A percentile compares a stretch with the other conserved stretches of the same genome.
These are phyloP conservation scores for Nicotiana tabacum DNA, from an alignment of 257 asterid species.

Conservation along the genomic window DNA sequence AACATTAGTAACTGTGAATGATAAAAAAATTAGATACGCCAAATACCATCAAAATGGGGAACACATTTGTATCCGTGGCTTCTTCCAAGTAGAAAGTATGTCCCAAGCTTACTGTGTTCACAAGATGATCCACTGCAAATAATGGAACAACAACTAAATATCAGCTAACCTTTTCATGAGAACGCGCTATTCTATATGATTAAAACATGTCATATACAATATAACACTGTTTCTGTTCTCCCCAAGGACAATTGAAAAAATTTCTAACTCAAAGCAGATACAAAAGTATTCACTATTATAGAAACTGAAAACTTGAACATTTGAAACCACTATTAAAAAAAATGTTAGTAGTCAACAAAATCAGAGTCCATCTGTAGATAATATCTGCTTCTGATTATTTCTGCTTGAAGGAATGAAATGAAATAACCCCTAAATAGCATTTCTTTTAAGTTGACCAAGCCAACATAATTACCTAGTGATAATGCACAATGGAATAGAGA, in stretches of 20 bases:
- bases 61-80: slow-evolving; percentile 58
- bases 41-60: slow-evolving; percentile 66
- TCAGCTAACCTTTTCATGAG: neutral
- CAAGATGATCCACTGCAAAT: slow-evolving; percentile 84
- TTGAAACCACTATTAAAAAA: neutral
- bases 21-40: neutral
- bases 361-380: neutral
- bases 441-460: neutral
- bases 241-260: neutral
- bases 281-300: neutral
- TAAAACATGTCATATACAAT: no score
- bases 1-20: neutral
- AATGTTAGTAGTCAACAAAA: neutral
- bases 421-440: neutral
- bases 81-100: slow-evolving; percentile 92
- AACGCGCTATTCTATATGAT: neutral
- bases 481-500: neutral
- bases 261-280: neutral
- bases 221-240: neutral
- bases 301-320: neutral
- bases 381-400: neutral
- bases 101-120: slow-evolving; percentile 73
- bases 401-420: neutral
- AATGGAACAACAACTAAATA: neutral
- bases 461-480: neutral